Evolutionary conservation across 2,329 filamentous ascomycete genomes (phyloP).

Genomic region (Fusarium devonianum): DNA sequence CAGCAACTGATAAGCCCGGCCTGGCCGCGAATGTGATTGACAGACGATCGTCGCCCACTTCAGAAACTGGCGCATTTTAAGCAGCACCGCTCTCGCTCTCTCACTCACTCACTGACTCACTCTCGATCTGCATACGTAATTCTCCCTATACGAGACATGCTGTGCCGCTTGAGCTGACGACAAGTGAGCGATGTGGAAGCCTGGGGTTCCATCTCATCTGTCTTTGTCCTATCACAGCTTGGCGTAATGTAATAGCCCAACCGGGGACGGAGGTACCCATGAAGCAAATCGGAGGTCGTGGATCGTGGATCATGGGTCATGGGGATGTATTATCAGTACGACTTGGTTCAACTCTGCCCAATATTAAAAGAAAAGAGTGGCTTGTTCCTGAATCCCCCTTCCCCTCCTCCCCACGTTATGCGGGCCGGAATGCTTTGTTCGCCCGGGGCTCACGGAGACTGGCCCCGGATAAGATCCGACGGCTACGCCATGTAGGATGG

Average conservation of each 20-base stretch:
- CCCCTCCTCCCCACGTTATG: not conserved
- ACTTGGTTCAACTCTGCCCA: no score
- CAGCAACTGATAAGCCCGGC: slow-evolving; percentile 27
- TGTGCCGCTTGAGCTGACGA: not conserved
- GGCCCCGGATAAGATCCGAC: no score
- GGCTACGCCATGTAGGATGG: no score
- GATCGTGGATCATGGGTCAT: not conserved
- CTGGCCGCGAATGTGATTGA: no score
- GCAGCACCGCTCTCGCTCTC: no score
- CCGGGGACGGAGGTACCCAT: not conserved
- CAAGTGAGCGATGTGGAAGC: no score
- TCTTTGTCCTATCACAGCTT: slow-evolving; percentile 28
- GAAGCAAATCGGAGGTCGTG: not conserved
- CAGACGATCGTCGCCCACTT: no score
- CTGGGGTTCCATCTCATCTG: no score
- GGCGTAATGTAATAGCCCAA: slow-evolving; percentile 22
- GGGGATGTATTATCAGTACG: not conserved
- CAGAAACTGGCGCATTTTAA: no score
- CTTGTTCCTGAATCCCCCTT: not conserved
- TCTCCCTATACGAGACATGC: not conserved
- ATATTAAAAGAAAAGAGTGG: no score
- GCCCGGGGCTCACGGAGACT: not conserved
- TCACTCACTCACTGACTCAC: no score
- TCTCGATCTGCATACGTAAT: no score
- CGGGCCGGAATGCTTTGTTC: not conserved